Percentiles rank a stretch among this genome's conserved stretches.
Conservation (phyloP, 2,329 filamentous ascomycete species). For the Pseudonectria foliicola region DNA sequence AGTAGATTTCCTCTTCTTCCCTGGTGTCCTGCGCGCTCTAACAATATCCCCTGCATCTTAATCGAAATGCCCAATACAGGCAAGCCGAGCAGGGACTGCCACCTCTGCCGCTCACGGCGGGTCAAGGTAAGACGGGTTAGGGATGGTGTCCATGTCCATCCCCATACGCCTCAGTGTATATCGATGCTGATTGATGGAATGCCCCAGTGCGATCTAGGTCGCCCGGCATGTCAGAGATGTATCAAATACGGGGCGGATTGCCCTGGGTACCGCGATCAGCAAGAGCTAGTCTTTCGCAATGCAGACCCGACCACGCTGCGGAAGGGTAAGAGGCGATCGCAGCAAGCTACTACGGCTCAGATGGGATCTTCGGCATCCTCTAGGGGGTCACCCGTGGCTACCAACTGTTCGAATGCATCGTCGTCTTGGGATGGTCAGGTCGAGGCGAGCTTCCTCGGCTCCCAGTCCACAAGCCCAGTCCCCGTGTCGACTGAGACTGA, state of each 20-base stretch:
- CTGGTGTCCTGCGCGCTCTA: constrained; percentile 5
- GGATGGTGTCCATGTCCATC: constrained; percentile 2
- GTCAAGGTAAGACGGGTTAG: constrained; percentile 29
- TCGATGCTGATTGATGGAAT: background rate
- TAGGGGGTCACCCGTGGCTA: constrained; percentile 2
- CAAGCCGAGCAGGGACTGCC: constrained; percentile 34
- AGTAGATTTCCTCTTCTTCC: constrained; percentile 20
- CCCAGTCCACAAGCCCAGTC: constrained; percentile 6
- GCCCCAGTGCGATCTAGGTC: constrained; percentile 32
- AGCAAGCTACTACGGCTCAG: constrained; percentile 8
- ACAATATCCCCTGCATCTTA: background rate
- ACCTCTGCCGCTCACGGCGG: constrained; percentile 32
- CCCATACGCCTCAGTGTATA: background rate
- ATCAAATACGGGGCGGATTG: constrained; percentile 34
- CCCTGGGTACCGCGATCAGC: constrained; percentile 32
- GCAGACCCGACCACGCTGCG: constrained; percentile 21
- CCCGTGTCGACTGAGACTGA: constrained; percentile 3
- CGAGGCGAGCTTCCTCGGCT: constrained; percentile 3
- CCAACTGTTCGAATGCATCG: constrained; percentile 7
- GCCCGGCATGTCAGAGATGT: constrained; percentile 33
- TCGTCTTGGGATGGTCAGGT: constrained; percentile 5
- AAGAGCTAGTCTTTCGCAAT: constrained; percentile 34
- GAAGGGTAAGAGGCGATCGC: constrained; percentile 24
- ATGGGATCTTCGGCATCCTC: constrained; percentile 5
- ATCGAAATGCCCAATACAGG: constrained; percentile 33